Percentiles rank a stretch among this genome's conserved stretches.
Conservation (phyloP, 2,329 filamentous ascomycete genomes). For the Pseudodiploospora longispora region DNA sequence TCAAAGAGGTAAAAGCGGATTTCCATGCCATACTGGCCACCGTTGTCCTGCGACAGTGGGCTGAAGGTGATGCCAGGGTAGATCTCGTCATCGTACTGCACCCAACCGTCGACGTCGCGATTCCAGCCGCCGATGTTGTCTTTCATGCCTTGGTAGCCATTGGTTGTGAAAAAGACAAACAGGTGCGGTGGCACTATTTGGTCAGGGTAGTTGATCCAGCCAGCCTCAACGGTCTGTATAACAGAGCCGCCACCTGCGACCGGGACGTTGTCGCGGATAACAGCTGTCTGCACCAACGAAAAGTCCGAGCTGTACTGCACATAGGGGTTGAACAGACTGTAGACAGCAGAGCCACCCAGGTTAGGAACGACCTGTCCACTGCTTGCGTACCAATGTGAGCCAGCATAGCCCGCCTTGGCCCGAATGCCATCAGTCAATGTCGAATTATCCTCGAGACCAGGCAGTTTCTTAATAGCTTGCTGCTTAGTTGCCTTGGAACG, state of each 20-base stretch:
- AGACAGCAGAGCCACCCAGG: constrained; percentile 10
- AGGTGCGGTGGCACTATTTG: constrained; percentile 9
- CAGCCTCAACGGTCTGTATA: constrained; percentile 14
- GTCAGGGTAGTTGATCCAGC: constrained; percentile 14
- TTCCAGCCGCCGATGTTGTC: constrained; percentile 14
- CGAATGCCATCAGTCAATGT: neutral
- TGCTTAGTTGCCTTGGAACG: constrained; percentile 5
- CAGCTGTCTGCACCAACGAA: constrained; percentile 14
- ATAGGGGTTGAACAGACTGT: constrained; percentile 12
- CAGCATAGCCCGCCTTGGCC: constrained; percentile 3
- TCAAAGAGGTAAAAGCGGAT: constrained; percentile 8
- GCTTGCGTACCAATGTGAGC: constrained; percentile 14
- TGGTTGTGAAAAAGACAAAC: constrained; percentile 15
- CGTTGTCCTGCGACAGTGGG: constrained; percentile 10
- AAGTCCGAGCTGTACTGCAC: constrained; percentile 10
- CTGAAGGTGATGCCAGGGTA: constrained; percentile 12
- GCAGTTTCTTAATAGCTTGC: constrained; percentile 10
- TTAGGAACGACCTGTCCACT: constrained; percentile 7
- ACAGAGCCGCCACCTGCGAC: constrained; percentile 6
- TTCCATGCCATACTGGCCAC: constrained; percentile 10
- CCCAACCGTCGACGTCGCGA: constrained; percentile 13
- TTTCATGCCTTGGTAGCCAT: constrained; percentile 8
- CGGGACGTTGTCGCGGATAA: constrained; percentile 8
- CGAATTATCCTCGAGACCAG: neutral
- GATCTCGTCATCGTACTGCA: constrained; percentile 11